Evolutionary conservation across 148 eudicot species (phyloP), one percentile per base, ranked within the genome.

Genomic region (Silene conica): DNA sequence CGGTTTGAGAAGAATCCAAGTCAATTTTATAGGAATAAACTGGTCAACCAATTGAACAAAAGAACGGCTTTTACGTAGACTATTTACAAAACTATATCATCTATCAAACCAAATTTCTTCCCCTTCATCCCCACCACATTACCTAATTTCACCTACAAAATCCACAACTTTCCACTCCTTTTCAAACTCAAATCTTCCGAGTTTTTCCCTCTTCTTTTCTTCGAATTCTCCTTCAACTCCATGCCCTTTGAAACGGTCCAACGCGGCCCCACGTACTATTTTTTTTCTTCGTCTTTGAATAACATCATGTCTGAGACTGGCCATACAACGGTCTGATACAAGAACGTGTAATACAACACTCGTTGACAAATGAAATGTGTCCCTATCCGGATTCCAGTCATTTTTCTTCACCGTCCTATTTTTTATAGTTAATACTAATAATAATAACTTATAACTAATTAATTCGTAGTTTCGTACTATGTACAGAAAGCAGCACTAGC

Each of bases 281-380:
- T 63, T 26, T 14, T 16, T 11, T 6, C 14, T 15, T 16, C n/a
- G 1, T 6, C 28, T 14, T 1, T 14, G 15, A 11, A 14, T 48
- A 14, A 11, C 16, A 48, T 12, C 54, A 48, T 48, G 8, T 10
- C 9, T 10, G 4, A 38, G 43, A 38, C 8, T 38, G 43, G 3
- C 43, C 7, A 38, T 38, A 38, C 9, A 19, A 19, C 23, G 62
- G 62, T 58, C 25, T 58, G 8, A 2, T 58, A n/a, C 12, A 23
- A 61, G 26, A 61, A 9, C 28, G 12, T 61, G 31, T 23, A 61
- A 63, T 8, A 26, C 48, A 38, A 75, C 80, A 79, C 75, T 77
- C 68, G 74, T 25, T 71, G 80, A 82, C 84, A 82, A 84, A 79
- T 75, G 77, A 59, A 20, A 59, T 59, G 12, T 61, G 70, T 31